Evolutionary conservation across 2,329 filamentous ascomycete species (phyloP), one percentile per base, ranked within the genome.

Genomic region (Onygenales sp.): DNA sequence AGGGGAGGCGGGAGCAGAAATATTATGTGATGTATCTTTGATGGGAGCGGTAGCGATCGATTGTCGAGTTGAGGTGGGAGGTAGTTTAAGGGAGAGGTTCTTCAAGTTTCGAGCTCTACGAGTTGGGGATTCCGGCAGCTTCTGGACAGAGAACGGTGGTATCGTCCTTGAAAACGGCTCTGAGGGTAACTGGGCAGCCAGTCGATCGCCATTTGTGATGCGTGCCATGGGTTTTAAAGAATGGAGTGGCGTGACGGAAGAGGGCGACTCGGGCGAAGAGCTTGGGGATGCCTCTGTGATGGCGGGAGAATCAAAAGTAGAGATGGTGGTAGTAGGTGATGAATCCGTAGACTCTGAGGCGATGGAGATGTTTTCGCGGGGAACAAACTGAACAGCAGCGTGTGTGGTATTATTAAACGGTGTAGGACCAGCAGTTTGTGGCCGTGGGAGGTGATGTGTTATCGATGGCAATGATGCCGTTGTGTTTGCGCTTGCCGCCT

Each of bases 261-360:
- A 76, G 1, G 90, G 88, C 2, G 93, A 96, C 70, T 96, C 91
- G 7, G 92, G 92, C 1, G 92, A 96, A 21, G 91, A 89, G 51
- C 86, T 92, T 2, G 93, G 90, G 4, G 92, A 96, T 6, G 88
- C 86, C 62, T 97, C 92, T 33, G 91, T 91, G 48, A 93, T 78
- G 33, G 89, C 88, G 7, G 89, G 92, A 4, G 91, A 94, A 71
- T 95, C 92, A 58, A 92, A 88, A 17, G 89, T 95, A 5, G 90
- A 95, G 49, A 93, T 81, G 2, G 92, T 95, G 3, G 91, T 96
- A 6, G 92, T 97, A 1, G 93, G 93, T 7, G 92, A 97, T 21
- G 92, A 95, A 64, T 95, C 91, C 42, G 88, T 88, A 1, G 93
- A 97, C 58, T 88, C 88, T 13, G 87, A 88, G n/a, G 65, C 65